Percentiles rank a stretch among this genome's conserved stretches.
phyloP scores from a whole-genome alignment of 495 filamentous ascomycete genomes.

The Choiromyces venosus region DNA sequence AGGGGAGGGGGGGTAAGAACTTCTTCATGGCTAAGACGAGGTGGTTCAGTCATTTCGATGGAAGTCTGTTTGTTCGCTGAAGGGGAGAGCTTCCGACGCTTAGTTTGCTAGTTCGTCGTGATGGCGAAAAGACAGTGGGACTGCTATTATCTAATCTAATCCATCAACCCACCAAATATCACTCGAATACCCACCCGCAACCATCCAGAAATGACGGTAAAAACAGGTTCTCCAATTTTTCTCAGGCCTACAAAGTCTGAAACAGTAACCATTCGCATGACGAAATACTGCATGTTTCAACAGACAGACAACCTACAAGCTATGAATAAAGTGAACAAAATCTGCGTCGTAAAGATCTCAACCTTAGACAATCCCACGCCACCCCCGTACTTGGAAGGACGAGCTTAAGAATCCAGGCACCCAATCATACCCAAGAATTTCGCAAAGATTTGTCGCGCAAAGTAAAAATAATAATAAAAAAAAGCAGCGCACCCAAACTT shows the following conservation, averaged over 20 bases:
- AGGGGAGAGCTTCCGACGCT: background rate
- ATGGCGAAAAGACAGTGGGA: background rate
- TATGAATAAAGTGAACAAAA: background rate
- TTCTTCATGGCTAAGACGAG: conserved; percentile 22
- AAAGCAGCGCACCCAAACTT: no score
- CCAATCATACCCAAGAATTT: no score
- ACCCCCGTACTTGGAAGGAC: no score
- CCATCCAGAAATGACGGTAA: background rate
- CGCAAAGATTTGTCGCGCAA: no score
- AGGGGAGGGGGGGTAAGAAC: background rate
- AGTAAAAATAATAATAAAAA: no score
- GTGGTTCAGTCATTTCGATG: background rate
- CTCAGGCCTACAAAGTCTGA: background rate
- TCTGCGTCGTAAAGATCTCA: no score
- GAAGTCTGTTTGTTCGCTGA: background rate
- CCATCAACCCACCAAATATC: background rate
- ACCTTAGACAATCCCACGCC: no score
- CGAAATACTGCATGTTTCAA: background rate
- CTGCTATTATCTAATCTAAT: background rate
- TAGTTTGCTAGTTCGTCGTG: background rate
- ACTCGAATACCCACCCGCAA: background rate
- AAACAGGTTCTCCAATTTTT: background rate
- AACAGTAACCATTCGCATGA: background rate
- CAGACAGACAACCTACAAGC: background rate
- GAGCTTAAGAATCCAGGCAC: no score